phyloP scores from a whole-genome alignment of 140 eudicot species.

The Cichorium intybus region DNA sequence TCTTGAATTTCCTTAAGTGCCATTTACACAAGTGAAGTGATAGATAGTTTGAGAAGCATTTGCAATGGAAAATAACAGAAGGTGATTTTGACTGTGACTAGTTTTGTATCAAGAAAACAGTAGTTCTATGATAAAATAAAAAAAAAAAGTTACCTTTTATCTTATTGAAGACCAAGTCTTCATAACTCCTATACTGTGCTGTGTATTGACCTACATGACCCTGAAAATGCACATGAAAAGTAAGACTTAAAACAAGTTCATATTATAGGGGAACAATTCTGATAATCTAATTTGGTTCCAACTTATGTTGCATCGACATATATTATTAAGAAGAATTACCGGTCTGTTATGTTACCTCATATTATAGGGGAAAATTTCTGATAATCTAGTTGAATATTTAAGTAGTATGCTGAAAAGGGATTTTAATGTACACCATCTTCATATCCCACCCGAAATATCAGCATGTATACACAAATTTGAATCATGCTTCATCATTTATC shows the following conservation, averaged over 20 bases:
- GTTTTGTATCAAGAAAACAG: conserved; percentile 15
- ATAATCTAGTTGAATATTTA: background rate
- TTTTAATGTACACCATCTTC: background rate
- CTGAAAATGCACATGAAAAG: conserved; percentile 41
- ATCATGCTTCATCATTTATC: background rate
- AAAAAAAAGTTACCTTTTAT: conserved; percentile 53
- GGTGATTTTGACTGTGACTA: background rate
- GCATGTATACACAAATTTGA: conserved; percentile 10
- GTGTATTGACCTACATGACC: conserved; percentile 57
- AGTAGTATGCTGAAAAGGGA: background rate
- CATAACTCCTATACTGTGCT: conserved; percentile 50
- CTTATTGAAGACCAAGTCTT: conserved; percentile 59
- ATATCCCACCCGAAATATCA: background rate
- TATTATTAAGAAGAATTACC: no score
- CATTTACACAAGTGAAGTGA: background rate
- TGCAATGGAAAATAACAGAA: background rate
- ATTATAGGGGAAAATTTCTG: background rate
- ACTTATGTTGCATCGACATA: background rate
- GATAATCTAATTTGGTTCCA: background rate
- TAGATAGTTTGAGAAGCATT: conserved; percentile 9
- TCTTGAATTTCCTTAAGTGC: no score
- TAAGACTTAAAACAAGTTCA: background rate
- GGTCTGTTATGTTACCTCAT: background rate
- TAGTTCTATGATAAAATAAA: background rate
- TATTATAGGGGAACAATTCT: background rate